Base-by-base conservation (phyloP, 1,139 yeast genomes). In the Hemisphaericaspora subhashii region DNA sequence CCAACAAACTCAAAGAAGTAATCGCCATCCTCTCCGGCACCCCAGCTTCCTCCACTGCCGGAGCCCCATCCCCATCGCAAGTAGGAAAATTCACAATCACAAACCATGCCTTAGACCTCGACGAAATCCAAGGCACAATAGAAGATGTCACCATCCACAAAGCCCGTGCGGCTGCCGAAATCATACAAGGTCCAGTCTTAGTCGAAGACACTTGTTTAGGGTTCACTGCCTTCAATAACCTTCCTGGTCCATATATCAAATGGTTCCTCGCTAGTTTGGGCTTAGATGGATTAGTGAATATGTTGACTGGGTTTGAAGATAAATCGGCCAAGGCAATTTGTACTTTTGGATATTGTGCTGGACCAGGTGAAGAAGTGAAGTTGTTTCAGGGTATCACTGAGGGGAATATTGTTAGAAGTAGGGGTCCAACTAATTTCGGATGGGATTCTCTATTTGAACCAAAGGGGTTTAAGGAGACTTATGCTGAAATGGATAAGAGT, bases 361-460 rank as follows among this genome's bases (percentile, higher is more conserved):
- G 92, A 0, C 89, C 95, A 1, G 95, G 82, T 9, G 41, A 68
- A 28, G 82, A 79, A 42, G 90, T 84, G 10, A 59, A 74, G 47
- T 66, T 89, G 40, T 90, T 92, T 63, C 95, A 87, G 59, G 99
- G 98, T 3, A 64, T 81, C 31, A 87, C 95, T 3, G 69, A 77
- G 13, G 99, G 99, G 10, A 62, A 54, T 8, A 89, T 94, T 51
- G 98, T 90, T 4, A 66, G 66, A 12, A 77, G 88, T 40, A 66
- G 95, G 50, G 96, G 98, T 3, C 82, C 86, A 17, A 73, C 80
- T 17, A 76, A 77, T 44, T 94, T 94, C 58, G 98, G 99, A 3
- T 94, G 97, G 96, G 97, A 92, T 64, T 83, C 96, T 5, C 69
- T 87, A 36, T 92, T 92, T 61, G 75, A 83, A 64, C 98, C 98